Conservation (phyloP, 768 basidiomycete genomes). For the Lepiota brunneoincarnata region DNA sequence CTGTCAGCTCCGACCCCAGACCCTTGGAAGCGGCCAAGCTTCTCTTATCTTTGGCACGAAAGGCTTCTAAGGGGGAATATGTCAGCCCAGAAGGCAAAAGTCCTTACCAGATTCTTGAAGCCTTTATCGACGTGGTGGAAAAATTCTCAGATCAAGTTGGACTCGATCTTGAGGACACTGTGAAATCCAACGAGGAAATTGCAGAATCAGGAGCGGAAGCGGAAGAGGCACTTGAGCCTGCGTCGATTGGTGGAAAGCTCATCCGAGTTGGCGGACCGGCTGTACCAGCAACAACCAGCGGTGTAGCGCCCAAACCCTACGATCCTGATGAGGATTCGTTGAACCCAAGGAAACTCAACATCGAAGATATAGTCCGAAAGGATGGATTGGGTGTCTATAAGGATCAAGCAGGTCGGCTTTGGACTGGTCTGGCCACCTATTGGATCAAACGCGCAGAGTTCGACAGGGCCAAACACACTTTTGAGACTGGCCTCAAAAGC, state of each 20-base stretch:
- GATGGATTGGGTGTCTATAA: constrained; percentile 91
- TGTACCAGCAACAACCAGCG: constrained; percentile 47
- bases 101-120: constrained; percentile 88
- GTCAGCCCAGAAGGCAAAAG: constrained; percentile 90
- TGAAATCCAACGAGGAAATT: constrained; percentile 49
- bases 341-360: constrained; percentile 70
- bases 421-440: constrained; percentile 95
- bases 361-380: constrained; percentile 79
- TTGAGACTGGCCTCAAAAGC: constrained; percentile 79
- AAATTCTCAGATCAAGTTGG: constrained; percentile 91
- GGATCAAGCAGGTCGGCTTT: constrained; percentile 94
- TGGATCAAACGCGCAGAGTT: constrained; percentile 99
- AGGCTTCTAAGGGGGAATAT: constrained; percentile 81
- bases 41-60: constrained; percentile 77
- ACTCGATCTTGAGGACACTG: constrained; percentile 74
- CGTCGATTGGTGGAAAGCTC: constrained; percentile 54
- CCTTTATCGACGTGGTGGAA: constrained; percentile 92
- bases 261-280: constrained; percentile 73
- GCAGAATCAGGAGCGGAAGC: constrained; percentile 47
- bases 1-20: constrained; percentile 54
- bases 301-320: constrained; percentile 49
- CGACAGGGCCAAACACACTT: constrained; percentile 82
- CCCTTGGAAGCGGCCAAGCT: constrained; percentile 95
- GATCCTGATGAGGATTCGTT: constrained; percentile 84
- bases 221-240: constrained; percentile 29